Base-by-base conservation (phyloP, 2,329 filamentous ascomycete genomes). In the Penicillium frequentans region DNA sequence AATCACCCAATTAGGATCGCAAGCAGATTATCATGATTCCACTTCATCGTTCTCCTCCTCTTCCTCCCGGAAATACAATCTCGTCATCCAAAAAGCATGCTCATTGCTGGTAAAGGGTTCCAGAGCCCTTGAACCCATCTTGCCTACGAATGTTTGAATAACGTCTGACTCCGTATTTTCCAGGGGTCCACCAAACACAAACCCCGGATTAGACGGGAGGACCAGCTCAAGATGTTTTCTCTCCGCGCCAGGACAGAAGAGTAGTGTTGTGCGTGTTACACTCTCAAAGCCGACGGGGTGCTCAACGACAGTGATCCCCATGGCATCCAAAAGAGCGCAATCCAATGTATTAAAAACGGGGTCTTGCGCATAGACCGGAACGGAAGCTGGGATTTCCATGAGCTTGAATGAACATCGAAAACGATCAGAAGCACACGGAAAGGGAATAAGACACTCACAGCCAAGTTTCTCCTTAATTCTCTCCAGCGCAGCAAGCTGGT, bases 171-270 rank as follows among this genome's bases (percentile, higher is more conserved):
- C 67, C 2, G 68, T 62, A 46, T 68, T 64, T 50, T 77, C 73
- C 51, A 77, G 59, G 5, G 74, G 73, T 0, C 70, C 87, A 0
- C 86, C 87, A 14, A 90, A 77, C 13, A 86, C 83, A 2, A 88
- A 64, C 0, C 74, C 78, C 0, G 87, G 86, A 0, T 71, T 61
- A 0, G 70, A 66, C 2, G 73, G 64, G 2, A 90, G 71, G 0
- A 85, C 78, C 6, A 77, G 68, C 23, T 81, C 74, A 49, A 90
- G 42, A 82, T 78, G 37, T 73, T 76, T 23, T 74, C 56, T 86
- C 55, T 79, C 77, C 1, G 75, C 78, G 50, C 89, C 87, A 0
- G 89, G 79, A 1, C 84, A 86, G 61, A 84, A 90, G 2, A 88
- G 75, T 1, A 90, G 68, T 0, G 84, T 81, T 0, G 73, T 64